Percentiles rank a stretch among this genome's conserved stretches.
phyloP scores from a whole-genome alignment of 2,329 filamentous ascomycete species.

The Penicillium sp. region DNA sequence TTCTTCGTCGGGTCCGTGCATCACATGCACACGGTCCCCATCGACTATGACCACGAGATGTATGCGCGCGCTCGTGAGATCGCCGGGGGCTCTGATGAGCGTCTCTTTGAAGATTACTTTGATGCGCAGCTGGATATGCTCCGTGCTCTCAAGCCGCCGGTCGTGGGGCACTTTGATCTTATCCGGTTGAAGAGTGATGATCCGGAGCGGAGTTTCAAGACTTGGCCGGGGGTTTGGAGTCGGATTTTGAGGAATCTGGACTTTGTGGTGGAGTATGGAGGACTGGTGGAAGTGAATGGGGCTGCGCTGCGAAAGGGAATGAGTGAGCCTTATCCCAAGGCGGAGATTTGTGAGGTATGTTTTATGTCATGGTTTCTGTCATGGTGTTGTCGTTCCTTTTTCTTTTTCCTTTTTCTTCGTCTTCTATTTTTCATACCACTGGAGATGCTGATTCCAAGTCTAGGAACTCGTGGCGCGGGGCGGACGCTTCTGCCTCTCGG shows the following conservation, averaged over 20 bases:
- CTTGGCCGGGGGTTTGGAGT: conserved; percentile 63
- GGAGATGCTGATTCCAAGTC: conserved; percentile 12
- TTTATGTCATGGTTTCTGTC: not conserved
- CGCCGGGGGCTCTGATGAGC: conserved; percentile 60
- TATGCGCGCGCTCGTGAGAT: conserved; percentile 59
- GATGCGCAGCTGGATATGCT: conserved; percentile 84
- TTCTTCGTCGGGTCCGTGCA: conserved; percentile 92
- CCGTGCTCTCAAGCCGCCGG: conserved; percentile 58
- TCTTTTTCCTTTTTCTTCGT: not conserved
- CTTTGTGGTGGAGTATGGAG: conserved; percentile 65
- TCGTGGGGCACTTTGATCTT: conserved; percentile 93
- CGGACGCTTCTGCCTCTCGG: conserved; percentile 82
- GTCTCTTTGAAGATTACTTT: conserved; percentile 78
- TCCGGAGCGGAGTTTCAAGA: conserved; percentile 55
- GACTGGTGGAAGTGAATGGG: conserved; percentile 84
- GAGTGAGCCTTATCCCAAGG: conserved; percentile 79
- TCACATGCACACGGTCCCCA: conserved; percentile 78
- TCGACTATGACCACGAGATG: conserved; percentile 70
- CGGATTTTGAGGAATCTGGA: conserved; percentile 68
- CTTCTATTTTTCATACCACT: too few species aligned
- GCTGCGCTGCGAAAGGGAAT: conserved; percentile 84
- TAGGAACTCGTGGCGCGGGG: conserved; percentile 66
- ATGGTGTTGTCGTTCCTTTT: too few species aligned
- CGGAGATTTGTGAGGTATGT: conserved; percentile 67
- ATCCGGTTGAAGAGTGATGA: conserved; percentile 72